phyloP scores from a whole-genome alignment of 225 moss, liverwort and hornwort genomes.

The Asterella californica region DNA sequence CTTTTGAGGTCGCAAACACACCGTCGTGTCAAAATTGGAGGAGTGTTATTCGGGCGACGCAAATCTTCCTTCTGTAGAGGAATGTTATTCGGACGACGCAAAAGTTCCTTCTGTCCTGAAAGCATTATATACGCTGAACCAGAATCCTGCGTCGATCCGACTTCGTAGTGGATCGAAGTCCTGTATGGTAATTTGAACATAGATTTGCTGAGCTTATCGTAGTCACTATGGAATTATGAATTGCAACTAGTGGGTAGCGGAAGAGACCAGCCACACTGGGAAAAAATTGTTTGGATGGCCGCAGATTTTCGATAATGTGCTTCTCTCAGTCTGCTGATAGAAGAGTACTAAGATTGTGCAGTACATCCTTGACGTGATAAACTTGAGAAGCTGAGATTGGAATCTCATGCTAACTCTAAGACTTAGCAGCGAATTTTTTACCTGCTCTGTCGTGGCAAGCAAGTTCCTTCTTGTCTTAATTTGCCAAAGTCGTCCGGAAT shows the following conservation, averaged over 20 bases:
- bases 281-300: background rate
- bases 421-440: background rate
- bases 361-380: too few species aligned
- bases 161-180: too few species aligned
- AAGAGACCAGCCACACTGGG: background rate
- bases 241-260: background rate
- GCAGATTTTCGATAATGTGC: too few species aligned
- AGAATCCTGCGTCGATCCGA: too few species aligned
- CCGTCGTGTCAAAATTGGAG: background rate
- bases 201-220: background rate
- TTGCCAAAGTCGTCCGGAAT: background rate
- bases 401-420: background rate
- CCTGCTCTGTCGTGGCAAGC: background rate
- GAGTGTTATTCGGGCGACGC: background rate
- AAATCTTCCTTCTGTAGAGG: background rate
- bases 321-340: too few species aligned
- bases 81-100: background rate
- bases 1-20: background rate
- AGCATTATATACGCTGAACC: too few species aligned
- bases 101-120: too few species aligned
- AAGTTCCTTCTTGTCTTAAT: background rate
- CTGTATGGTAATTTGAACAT: background rate
- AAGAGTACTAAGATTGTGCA: too few species aligned
- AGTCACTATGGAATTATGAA: background rate
- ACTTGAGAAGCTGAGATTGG: background rate